Evolutionary conservation across 2,329 filamentous ascomycete species (phyloP).

Genomic region (Lomentospora prolificans): DNA sequence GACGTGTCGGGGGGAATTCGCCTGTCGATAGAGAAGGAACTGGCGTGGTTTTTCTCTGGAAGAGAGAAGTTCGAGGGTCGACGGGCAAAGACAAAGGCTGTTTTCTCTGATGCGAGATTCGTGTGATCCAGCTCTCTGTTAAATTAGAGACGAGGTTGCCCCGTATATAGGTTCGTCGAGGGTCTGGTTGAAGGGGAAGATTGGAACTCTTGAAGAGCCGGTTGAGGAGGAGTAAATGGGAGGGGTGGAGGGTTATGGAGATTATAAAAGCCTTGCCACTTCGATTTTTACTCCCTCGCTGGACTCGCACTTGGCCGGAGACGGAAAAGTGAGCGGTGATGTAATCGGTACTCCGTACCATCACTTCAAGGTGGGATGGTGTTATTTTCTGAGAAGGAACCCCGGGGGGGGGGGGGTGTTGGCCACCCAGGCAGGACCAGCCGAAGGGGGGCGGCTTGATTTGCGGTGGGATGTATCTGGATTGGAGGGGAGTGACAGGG

Average conservation of each 20-base stretch:
- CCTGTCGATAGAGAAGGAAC: not conserved
- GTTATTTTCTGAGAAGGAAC: not conserved
- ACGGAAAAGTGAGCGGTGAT: constrained; percentile 4
- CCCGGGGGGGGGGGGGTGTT: not conserved
- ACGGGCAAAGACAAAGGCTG: not conserved
- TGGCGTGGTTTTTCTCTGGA: not conserved
- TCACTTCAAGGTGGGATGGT: constrained; percentile 7
- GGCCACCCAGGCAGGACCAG: not conserved
- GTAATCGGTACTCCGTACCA: constrained; percentile 8
- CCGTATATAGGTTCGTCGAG: not conserved
- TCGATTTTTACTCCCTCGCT: not conserved
- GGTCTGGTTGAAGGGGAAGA: not conserved
- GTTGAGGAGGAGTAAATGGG: not conserved
- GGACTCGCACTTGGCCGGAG: constrained; percentile 1
- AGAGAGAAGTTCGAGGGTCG: not conserved
- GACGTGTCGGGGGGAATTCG: not conserved
- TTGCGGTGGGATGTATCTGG: not conserved
- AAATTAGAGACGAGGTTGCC: not conserved
- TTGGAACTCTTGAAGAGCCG: not conserved
- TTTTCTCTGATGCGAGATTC: not conserved
- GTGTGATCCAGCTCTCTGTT: not conserved
- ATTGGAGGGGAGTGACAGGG: not conserved
- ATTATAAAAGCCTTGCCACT: constrained; percentile 5
- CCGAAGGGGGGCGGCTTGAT: not conserved
- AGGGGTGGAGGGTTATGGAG: not conserved